Base-by-base conservation (phyloP, 257 asterid genomes). In the Solanum virginianum region DNA sequence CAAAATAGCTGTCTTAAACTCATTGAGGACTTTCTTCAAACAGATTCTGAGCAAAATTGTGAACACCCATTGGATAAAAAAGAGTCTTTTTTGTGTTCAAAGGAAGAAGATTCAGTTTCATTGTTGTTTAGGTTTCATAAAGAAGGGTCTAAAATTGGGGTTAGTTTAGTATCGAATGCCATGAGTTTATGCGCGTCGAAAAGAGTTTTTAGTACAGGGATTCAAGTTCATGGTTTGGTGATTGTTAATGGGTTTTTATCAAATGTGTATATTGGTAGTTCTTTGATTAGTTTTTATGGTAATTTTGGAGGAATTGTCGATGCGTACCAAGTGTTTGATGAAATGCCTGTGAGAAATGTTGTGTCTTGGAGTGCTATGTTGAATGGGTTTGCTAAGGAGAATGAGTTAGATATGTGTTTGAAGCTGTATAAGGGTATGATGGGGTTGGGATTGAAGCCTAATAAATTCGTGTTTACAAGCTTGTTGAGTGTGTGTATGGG, bases 341-440 rank as follows among this genome's bases (percentile, higher is more conserved):
- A 88, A 85, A 90, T 90, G 92, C 75, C 84, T 29, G 56, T 24
- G 3, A 88, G 63, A 47, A 88, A 90, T 57, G 70, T 86, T 24
- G 90, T 90, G 85, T 86, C 92, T 6, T 90, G 92, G 92, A 88
- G 88, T 0, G 86, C 90, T 8, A 85, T 90, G 6, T 83, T 90
- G 29, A 75, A 63, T 56, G 89, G 85, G 4, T 90, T 83, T 85
- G 90, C 90, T 1, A 89, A 80, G 82, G 89, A 84, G 68, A 56
- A 66, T 66, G 87, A 74, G 75, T 68, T 86, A 6, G 86, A 81
- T 80, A 74, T 43, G 39, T 86, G 92, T 53, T 83, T 83, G 79
- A 49, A 72, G 32, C 72, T 90, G 51, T 90, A 86, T 82, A 69
- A 83, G 7, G 83, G 82, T 55, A 90, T 88, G 89, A 85, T 71